Percentiles rank a stretch among this genome's conserved stretches.
phyloP scores from a whole-genome alignment of 306 rosid genomes.

The Cucumis melo region DNA sequence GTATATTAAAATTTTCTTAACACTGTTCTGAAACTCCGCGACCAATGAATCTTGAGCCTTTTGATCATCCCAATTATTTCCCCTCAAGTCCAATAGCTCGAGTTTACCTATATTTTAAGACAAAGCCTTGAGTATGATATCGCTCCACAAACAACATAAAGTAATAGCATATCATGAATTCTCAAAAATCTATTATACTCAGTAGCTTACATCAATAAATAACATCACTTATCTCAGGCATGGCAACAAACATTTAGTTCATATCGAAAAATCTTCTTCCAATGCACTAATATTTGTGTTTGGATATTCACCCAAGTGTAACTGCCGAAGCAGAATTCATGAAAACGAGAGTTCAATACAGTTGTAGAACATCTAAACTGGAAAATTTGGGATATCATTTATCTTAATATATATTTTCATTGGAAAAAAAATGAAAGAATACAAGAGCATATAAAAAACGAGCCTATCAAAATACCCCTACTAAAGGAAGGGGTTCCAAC shows the following conservation, averaged over 20 bases:
- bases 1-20: conserved; percentile 31
- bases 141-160: not conserved
- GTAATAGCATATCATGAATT: not conserved
- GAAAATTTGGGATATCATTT: not conserved
- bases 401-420: not conserved
- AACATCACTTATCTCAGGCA: not conserved
- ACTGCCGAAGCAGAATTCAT: not conserved
- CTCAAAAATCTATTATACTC: not conserved
- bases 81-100: conserved; percentile 52
- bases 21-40: conserved; percentile 27
- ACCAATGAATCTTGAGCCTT: conserved; percentile 21
- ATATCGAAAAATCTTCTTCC: not conserved
- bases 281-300: not conserved
- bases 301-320: not conserved
- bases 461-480: too few relatives aligned
- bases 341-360: not conserved
- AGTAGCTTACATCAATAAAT: not conserved
- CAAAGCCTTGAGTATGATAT: not conserved
- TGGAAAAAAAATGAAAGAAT: too few relatives aligned
- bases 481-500: too few relatives aligned
- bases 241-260: not conserved
- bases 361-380: not conserved
- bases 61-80: conserved; percentile 40
- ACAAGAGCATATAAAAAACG: too few relatives aligned
- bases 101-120: conserved; percentile 37